phyloP scores from a whole-genome alignment of 2,329 filamentous ascomycete species.

The Aureobasidium melanogenum region DNA sequence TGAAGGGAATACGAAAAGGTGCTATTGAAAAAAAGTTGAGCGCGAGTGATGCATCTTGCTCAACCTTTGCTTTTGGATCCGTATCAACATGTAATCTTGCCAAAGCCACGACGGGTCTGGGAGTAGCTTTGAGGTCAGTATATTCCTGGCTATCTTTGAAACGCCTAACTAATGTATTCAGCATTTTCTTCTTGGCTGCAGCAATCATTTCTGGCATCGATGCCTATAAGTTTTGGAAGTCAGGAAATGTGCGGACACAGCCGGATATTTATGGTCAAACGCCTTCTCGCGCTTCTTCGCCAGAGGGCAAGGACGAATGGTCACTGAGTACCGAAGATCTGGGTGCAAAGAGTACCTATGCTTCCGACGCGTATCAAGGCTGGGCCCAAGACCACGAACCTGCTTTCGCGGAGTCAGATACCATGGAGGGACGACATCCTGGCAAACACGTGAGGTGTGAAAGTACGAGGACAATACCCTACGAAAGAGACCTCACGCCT shows the following conservation, averaged over 20 bases:
- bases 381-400: not conserved
- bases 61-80: not conserved
- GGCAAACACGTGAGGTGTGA: not conserved
- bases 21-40: not conserved
- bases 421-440: not conserved
- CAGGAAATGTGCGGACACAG: not conserved
- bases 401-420: not conserved
- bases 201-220: not conserved
- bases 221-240: not conserved
- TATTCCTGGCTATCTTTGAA: no score
- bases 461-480: not conserved
- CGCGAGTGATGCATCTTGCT: not conserved
- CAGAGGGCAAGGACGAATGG: conserved; percentile 1
- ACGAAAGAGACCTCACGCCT: not conserved
- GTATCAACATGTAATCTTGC: not conserved
- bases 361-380: not conserved
- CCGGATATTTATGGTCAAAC: conserved; percentile 4
- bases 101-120: not conserved
- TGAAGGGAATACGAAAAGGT: not conserved
- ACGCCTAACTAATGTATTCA: not conserved
- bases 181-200: not conserved
- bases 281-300: not conserved
- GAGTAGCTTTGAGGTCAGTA: not conserved
- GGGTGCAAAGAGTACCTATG: not conserved
- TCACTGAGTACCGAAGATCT: not conserved